Percentiles rank a stretch among this genome's conserved stretches.
Conservation (phyloP, 257 asterid species). For the Eustoma russellianum region DNA sequence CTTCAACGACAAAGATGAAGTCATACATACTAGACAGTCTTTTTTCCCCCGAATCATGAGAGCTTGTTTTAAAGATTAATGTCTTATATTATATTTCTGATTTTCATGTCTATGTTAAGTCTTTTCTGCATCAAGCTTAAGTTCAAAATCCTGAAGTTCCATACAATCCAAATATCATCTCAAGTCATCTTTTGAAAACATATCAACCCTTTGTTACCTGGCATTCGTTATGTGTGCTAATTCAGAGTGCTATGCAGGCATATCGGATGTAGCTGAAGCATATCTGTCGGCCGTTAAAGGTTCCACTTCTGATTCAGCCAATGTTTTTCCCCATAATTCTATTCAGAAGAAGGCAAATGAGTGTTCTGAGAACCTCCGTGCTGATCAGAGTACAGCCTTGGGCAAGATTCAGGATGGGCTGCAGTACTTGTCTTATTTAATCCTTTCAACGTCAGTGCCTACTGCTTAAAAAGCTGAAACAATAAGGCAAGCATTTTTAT, state of each 20-base stretch:
- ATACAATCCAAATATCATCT: too few relatives aligned
- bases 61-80: too few relatives aligned
- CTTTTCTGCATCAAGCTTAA: too few relatives aligned
- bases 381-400: conserved; percentile 57
- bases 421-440: conserved; percentile 52
- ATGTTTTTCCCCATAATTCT: conserved; percentile 32
- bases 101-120: too few relatives aligned
- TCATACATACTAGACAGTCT: too few relatives aligned
- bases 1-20: too few relatives aligned
- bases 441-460: conserved; percentile 71
- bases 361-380: conserved; percentile 50
- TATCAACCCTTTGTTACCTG: too few relatives aligned
- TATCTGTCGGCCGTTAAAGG: conserved; percentile 56
- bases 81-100: too few relatives aligned
- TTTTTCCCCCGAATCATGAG: too few relatives aligned
- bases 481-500: conserved; percentile 1
- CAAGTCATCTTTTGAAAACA: too few relatives aligned
- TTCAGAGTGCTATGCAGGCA: conserved; percentile 39
- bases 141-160: too few relatives aligned
- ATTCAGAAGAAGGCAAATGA: conserved; percentile 54
- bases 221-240: background rate
- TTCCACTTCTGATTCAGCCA: conserved; percentile 38
- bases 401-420: conserved; percentile 84
- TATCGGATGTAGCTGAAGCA: conserved; percentile 84
- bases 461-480: conserved; percentile 34